Percentiles rank a stretch among this genome's conserved stretches.
These are phyloP conservation scores for Diplodia seriata DNA, from an alignment of 2,329 filamentous ascomycete species.

Conservation along the genomic window DNA sequence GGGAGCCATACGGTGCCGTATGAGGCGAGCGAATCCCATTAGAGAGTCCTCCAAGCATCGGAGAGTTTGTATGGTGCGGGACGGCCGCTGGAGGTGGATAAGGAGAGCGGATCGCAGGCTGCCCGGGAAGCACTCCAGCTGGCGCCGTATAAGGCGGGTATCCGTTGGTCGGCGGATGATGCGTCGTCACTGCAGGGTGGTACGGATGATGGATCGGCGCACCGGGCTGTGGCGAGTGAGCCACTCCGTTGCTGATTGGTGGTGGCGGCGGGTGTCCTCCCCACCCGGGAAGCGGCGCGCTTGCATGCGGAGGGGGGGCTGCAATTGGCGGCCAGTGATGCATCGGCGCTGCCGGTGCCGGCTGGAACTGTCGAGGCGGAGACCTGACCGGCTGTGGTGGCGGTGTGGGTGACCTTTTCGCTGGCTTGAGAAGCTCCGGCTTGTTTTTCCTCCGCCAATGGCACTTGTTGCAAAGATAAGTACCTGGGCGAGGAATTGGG, in stretches of 20 bases:
- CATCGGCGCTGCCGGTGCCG: conserved; percentile 36
- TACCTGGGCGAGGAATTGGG: conserved; percentile 32
- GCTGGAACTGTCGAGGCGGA: conserved; percentile 45
- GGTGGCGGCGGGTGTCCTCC: conserved; percentile 34
- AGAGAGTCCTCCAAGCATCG: conserved; percentile 33
- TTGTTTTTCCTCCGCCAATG: conserved; percentile 54
- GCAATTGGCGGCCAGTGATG: conserved; percentile 40
- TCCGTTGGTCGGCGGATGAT: conserved; percentile 43
- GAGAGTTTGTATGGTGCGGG: conserved; percentile 45
- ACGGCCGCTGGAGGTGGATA: conserved; percentile 42
- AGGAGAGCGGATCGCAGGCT: conserved; percentile 38
- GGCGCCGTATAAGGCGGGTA: conserved; percentile 44
- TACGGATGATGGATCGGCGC: conserved; percentile 41
- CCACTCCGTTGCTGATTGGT: conserved; percentile 43
- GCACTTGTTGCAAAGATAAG: conserved; percentile 58
- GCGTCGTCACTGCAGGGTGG: conserved; percentile 40
- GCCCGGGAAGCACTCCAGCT: conserved; percentile 42
- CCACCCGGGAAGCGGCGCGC: conserved; percentile 43
- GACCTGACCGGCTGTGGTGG: conserved; percentile 34
- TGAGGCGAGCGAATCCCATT: conserved; percentile 38
- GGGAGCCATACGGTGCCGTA: conserved; percentile 36
- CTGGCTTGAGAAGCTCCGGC: conserved; percentile 39
- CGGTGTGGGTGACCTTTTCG: conserved; percentile 41
- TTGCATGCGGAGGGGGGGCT: conserved; percentile 37
- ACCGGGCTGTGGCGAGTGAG: conserved; percentile 40